A percentile compares a stretch with the other conserved stretches of the same genome.
These are phyloP conservation scores for Boletus pseudopeckii DNA, from an alignment of 768 basidiomycete species.

Conservation along the genomic window DNA sequence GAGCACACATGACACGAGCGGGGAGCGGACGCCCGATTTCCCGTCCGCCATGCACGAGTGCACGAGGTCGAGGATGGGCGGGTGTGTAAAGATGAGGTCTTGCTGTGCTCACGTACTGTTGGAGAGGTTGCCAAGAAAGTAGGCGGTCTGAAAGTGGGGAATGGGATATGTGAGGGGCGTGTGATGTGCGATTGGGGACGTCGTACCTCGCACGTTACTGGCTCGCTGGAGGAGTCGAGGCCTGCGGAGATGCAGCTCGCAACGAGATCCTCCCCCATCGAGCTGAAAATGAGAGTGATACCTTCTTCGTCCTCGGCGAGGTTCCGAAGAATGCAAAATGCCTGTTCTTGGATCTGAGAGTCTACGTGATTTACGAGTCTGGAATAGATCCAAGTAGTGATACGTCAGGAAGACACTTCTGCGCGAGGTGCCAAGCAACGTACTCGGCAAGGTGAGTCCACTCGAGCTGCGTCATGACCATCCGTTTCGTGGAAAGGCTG, in stretches of 20 bases:
- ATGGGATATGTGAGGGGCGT: not conserved
- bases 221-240: constrained; percentile 50
- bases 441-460: constrained; percentile 62
- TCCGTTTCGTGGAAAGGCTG: constrained; percentile 52
- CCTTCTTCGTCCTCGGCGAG: constrained; percentile 63
- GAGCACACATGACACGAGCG: constrained; percentile 57
- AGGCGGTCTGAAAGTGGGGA: constrained; percentile 44
- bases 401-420: not conserved
- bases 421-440: constrained; percentile 18
- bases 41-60: constrained; percentile 58
- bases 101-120: constrained; percentile 55
- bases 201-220: constrained; percentile 51
- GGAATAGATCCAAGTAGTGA: not conserved
- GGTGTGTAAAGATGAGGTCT: constrained; percentile 47
- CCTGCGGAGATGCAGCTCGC: constrained; percentile 45
- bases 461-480: constrained; percentile 64
- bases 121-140: constrained; percentile 63
- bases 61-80: constrained; percentile 50
- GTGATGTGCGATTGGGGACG: not conserved
- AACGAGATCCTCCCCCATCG: constrained; percentile 46
- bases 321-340: constrained; percentile 62
- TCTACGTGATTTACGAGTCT: constrained; percentile 58
- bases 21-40: constrained; percentile 54
- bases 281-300: constrained; percentile 56
- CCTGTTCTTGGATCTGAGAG: constrained; percentile 64